Base-by-base conservation (phyloP, 352 stramenopile genomes). In the Phytopythium chamaehyphon region DNA sequence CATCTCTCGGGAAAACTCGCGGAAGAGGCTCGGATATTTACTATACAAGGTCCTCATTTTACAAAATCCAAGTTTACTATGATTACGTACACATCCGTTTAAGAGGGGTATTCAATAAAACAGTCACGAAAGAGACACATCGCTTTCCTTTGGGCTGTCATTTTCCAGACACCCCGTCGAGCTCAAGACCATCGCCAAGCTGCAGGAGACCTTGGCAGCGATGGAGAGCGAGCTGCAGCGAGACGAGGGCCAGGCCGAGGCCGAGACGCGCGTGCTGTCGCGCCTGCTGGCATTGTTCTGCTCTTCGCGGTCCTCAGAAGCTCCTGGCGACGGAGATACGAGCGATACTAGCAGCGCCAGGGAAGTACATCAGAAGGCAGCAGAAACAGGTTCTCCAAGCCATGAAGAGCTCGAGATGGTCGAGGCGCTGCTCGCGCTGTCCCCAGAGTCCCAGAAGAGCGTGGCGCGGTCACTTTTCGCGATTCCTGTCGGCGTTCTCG, bases 281-380 rank as follows among this genome's bases (percentile, higher is more conserved):
- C 73, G 73, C n/a, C 38, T 88, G 40, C 56, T 73, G 31, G 24
- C 65, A 44, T 54, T 74, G 3, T 83, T 82, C 59, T 70, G 69
- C 40, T 40, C 54, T 46, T 59, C 60, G 43, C 61, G 61, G 14
- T 11, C 47, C 11, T 26, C 23, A 6, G 35, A 42, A 6, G 33
- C 10, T 26, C 47, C 12, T 1, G 21, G n/a, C 11, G 37, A 22
- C 36, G 24, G n/a, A 0, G 38, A 22, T 6, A 28, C 33, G 36
- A 15, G 6, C 28, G 23, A 22, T 28, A 36, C 23, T 45, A 38
- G 40, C 48, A 14, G 24, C 18, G 12, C 14, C 14, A 16, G 28
- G 18, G 18, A 21, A 3, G 23, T n/a, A n/a, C n/a, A 24, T 7
- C 23, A 48, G 42, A 1, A 26, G 22, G 1, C 22, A 19, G 42